Base-by-base conservation (phyloP, 306 rosid species). In the Lathyrus aphaca region DNA sequence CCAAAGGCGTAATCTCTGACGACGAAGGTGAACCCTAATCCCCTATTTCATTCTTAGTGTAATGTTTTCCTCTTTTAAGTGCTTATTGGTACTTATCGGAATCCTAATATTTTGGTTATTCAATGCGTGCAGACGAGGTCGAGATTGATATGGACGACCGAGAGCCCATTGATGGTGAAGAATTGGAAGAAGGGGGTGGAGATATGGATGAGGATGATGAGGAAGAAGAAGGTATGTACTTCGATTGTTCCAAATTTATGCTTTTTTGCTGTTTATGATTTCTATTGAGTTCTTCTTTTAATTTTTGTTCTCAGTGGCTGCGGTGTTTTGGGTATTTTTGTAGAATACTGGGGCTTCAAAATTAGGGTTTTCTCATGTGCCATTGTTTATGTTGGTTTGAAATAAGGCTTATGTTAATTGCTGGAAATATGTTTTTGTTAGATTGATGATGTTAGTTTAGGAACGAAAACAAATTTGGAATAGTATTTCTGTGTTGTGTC, bases 201-300 rank as follows among this genome's bases (percentile, higher is more conserved):
- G 84, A 69, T 18, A 49, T 38, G 46, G 83, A 72, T 7, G 91
- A 85, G 0, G 94, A 89, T 0, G 97, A 93, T 0, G 95, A 91
- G 65, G 92, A 93, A 45, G 98, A 94, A 17, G 97, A 90, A 3
- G 98, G 98, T 93, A 85, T 15, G 85, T 1, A 10, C 56, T 59
- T 46, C 9, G 5, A 49, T 2, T 49, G 69, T 56, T 55, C 5
- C 0, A 8, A 13, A 11, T 62, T 59, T 65, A 32, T 42, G 37
- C 25, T 1, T 29, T 14, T 30, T 2, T 2, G 8, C 2, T 30
- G 1, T 59, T 57, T 27, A 1, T 1, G 11, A 1, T 17, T 37
- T 9, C 7, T 29, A 29, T 56, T 55, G 0, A 12, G 2, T 18
- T 50, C 14, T 27, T 56, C n/a, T 18, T 16, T 49, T 61, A 3